These are phyloP conservation scores for Mortierella antarctica DNA, from an alignment of 192 early-diverging fungal genomes.

Conservation along the genomic window DNA sequence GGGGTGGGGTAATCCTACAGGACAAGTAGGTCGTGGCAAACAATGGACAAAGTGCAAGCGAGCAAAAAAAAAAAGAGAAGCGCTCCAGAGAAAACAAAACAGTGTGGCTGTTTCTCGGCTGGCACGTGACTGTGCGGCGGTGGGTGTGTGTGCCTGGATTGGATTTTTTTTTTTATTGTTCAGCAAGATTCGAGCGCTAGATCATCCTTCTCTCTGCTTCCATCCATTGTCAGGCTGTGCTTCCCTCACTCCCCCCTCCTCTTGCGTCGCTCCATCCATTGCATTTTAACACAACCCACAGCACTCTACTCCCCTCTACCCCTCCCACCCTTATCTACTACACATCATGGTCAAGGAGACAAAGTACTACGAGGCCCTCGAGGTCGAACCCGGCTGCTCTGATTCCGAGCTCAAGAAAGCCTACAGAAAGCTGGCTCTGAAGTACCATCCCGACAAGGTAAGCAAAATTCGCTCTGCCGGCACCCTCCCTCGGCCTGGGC, in stretches of 20 bases:
- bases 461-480: not conserved
- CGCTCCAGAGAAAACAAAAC: not conserved
- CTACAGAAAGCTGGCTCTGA: conserved; percentile 96
- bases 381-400: conserved; percentile 76
- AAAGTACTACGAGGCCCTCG: conserved; percentile 93
- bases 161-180: conserved; percentile 1
- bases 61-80: conserved; percentile 20
- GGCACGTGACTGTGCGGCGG: conserved; percentile 4
- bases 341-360: conserved; percentile 74
- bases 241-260: conserved; percentile 2
- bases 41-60: not conserved
- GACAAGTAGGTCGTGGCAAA: not conserved
- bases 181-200: not conserved
- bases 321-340: not conserved
- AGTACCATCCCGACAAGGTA: conserved; percentile 90
- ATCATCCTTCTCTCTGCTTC: not conserved
- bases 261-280: conserved; percentile 1
- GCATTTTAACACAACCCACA: not conserved
- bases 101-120: conserved; percentile 1
- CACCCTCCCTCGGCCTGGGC: not conserved
- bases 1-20: not conserved
- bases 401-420: conserved; percentile 96
- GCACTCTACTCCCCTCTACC: not conserved
- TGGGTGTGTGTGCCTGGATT: not conserved
- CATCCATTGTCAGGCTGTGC: not conserved